Base-by-base conservation (phyloP, 208 protist genomes). In the Leishmania turanica region DNA sequence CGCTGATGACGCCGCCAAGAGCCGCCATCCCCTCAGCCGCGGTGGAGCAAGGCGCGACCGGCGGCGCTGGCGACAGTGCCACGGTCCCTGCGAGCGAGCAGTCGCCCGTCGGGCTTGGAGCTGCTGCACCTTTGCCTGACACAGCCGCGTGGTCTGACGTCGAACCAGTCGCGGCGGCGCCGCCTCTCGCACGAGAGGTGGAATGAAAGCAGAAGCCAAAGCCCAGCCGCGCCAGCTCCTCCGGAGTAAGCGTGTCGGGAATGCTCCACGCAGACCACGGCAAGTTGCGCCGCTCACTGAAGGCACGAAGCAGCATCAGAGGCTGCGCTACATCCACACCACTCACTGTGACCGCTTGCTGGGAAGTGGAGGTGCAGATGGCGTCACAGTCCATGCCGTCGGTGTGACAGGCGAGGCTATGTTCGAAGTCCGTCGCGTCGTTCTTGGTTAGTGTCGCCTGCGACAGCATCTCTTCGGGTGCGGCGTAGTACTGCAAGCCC, bases 401-500 rank as follows among this genome's bases (percentile, higher is more conserved):
- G 27, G 21, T 80, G 24, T n/a, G 11, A 7, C 34, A 0, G 37
- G 69, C 45, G 15, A 47, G 64, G 42, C 13, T 37, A 7, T 56
- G 37, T 45, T 79, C 60, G 24, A 53, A 37, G 45, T 60, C 45
- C 53, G 56, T 76, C 4, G n/a, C 73, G 11, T 47, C 27, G 0
- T 6, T 49, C 21, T 49, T 37, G 9, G 45, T 54, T 51, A 40
- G 31, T 31, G 64, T 56, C 56, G 66, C 19, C 53, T 51, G 56
- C 49, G 31, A 76, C 60, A 31, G 31, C n/a, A 73, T 69, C 69
- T 84, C 81, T 27, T 84, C 86, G 3, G 85, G 70, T 3, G 77
- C 83, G 9, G 91, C 87, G 79, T 98, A 98, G 78, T 92, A 90
- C 76, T 88, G 89, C 8, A 91, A 85, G 24, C 95, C 95, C 34